Base-by-base conservation (phyloP, 1,139 yeast species). In the Hyphopichia buzzinii region DNA sequence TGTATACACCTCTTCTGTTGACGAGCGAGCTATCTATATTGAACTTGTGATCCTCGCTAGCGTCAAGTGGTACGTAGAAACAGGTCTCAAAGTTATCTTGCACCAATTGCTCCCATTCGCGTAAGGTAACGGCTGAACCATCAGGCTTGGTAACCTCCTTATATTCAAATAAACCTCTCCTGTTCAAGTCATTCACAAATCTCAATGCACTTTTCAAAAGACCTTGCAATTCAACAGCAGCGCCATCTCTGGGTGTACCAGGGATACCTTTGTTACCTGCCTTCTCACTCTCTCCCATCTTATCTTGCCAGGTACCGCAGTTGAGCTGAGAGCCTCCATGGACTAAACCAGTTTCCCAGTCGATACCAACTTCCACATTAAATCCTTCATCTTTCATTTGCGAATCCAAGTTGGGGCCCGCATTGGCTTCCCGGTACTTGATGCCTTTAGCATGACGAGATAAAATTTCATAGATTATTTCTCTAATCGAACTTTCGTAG, bases 281-380 rank as follows among this genome's bases (percentile, higher is more conserved):
- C 40, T 62, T 68, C 35, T 63, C 79, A 54, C 96, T 86, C 64
- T 92, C 98, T 15, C 98, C 98, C 97, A 92, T 92, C 65, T 92
- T 92, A 62, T 92, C 98, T 97, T 90, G 92, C 98, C 98, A 92
- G 0, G 98, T 92, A 16, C 98, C 98, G 66, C 98, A 92, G 54
- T 92, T 92, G 58, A 65, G 77, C 57, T 85, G 95, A 37, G 87
- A 86, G 1, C 98, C 98, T 32, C 98, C 98, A 59, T 81, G 85
- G 4, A 90, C 69, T 31, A 92, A 65, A 0, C 98, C 98, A 17
- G 85, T 89, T 0, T 67, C 54, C 97, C 97, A 92, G 57, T 92
- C 97, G 40, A 90, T 89, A 39, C 64, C 55, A 2, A 88, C 77
- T 44, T 79, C 75, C 29, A 90, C 94, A 55, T 92, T 84, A 67